Evolutionary conservation across 371 early-diverging fungal genomes (phyloP).

Genomic region (Dichotomocladium elegans): DNA sequence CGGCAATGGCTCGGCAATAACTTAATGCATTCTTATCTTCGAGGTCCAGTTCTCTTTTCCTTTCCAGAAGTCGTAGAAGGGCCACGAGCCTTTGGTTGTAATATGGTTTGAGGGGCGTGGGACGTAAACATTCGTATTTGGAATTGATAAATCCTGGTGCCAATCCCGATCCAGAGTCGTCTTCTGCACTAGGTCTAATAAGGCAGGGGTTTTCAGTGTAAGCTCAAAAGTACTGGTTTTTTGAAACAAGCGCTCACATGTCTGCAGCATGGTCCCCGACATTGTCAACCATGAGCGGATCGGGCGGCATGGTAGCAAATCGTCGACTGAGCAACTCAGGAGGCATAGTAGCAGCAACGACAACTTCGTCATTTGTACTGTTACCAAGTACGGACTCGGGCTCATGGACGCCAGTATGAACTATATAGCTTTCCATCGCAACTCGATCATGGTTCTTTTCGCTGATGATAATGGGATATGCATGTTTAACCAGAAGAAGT

Average conservation of each 20-base stretch:
- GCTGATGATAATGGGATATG: slow-evolving; percentile 3
- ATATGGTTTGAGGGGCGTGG: slow-evolving; percentile 35
- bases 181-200: background rate
- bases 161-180: slow-evolving; percentile 7
- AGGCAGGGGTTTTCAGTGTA: too few species aligned
- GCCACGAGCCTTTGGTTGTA: slow-evolving; percentile 34
- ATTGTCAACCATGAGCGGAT: background rate
- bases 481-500: too few species aligned
- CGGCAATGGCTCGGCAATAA: slow-evolving; percentile 48
- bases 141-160: slow-evolving; percentile 34
- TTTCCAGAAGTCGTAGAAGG: slow-evolving; percentile 33
- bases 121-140: slow-evolving; percentile 40
- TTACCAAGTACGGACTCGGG: too few species aligned
- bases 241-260: too few species aligned
- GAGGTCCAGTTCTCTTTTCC: slow-evolving; percentile 25
- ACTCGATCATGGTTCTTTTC: slow-evolving; percentile 9
- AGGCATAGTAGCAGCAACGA: background rate
- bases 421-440: slow-evolving; percentile 13
- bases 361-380: background rate
- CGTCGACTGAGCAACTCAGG: slow-evolving; percentile 3
- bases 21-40: slow-evolving; percentile 39
- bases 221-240: too few species aligned
- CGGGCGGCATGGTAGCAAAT: background rate
- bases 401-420: too few species aligned
- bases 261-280: background rate